These are phyloP conservation scores for Fragilaria crotonensis DNA, from an alignment of 108 stramenopile species.

Conservation along the genomic window DNA sequence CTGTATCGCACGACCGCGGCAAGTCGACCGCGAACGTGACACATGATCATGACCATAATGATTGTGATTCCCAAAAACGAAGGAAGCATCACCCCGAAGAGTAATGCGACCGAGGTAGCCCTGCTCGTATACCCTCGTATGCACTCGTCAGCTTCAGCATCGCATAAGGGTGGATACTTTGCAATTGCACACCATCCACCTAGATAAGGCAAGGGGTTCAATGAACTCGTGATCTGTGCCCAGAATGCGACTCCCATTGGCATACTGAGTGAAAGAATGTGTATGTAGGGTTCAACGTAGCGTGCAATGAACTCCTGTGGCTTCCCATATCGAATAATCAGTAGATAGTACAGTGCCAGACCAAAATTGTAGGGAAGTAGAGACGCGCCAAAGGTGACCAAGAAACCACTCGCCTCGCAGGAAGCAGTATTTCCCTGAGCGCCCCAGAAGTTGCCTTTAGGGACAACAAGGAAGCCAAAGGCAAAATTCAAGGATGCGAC, in stretches of 20 bases:
- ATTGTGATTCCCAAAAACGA: neutral
- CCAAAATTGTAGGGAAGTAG: neutral
- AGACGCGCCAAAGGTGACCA: slow-evolving; percentile 2
- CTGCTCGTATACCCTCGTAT: neutral
- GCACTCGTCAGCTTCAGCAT: neutral
- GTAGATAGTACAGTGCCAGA: neutral
- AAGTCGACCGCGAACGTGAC: too few species aligned
- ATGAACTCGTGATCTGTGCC: neutral
- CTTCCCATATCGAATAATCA: neutral
- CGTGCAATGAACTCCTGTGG: neutral
- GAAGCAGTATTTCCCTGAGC: slow-evolving; percentile 31
- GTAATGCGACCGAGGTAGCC: neutral
- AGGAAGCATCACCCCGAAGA: neutral
- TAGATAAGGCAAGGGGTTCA: neutral
- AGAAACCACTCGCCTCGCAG: slow-evolving; percentile 54
- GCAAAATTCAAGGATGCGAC: neutral
- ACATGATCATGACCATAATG: neutral
- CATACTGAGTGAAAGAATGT: neutral
- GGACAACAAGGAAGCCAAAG: slow-evolving; percentile 6
- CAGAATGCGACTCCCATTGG: neutral
- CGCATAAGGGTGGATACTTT: neutral
- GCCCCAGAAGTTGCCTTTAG: slow-evolving; percentile 14
- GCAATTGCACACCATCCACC: neutral
- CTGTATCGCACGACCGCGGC: neutral
- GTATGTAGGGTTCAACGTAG: neutral